These are phyloP conservation scores for Lepidium didymum DNA, from an alignment of 345 rosid species.

Conservation along the genomic window DNA sequence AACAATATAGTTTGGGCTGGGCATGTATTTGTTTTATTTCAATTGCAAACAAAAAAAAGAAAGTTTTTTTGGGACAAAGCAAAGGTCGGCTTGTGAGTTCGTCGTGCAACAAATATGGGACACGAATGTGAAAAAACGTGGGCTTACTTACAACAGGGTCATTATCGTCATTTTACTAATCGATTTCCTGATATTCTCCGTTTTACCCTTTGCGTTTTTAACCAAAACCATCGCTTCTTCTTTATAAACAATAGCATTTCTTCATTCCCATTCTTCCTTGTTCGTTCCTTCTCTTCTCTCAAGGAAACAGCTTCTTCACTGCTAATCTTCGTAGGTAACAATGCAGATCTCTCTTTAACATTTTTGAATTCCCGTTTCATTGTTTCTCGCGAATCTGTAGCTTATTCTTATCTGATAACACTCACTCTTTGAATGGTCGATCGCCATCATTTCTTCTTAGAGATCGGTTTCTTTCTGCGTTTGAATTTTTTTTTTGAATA, in stretches of 20 bases:
- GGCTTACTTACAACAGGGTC: not conserved
- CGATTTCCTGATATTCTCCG: not conserved
- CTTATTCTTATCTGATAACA: not conserved
- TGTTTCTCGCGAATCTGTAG: not conserved
- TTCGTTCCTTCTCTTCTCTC: not conserved
- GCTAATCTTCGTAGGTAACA: conserved; percentile 17
- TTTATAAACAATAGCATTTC: conserved; percentile 8
- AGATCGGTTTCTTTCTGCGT: not conserved
- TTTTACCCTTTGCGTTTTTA: conserved; percentile 1
- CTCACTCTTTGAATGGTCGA: not conserved
- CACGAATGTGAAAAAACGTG: not conserved
- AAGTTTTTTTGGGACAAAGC: no score
- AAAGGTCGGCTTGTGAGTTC: not conserved
- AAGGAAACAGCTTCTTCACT: not conserved
- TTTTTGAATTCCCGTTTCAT: not conserved
- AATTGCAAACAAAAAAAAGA: no score
- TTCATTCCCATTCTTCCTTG: not conserved
- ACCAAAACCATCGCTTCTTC: not conserved
- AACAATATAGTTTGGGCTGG: no score
- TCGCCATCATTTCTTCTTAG: not conserved
- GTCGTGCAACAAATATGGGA: not conserved
- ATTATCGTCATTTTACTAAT: not conserved
- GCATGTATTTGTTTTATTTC: no score
- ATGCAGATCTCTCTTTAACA: not conserved
- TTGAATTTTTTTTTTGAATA: not conserved